Evolutionary conservation across 139 green algal species (phyloP), one percentile per base, ranked within the genome.

Genomic region (Nannochloris sp.): DNA sequence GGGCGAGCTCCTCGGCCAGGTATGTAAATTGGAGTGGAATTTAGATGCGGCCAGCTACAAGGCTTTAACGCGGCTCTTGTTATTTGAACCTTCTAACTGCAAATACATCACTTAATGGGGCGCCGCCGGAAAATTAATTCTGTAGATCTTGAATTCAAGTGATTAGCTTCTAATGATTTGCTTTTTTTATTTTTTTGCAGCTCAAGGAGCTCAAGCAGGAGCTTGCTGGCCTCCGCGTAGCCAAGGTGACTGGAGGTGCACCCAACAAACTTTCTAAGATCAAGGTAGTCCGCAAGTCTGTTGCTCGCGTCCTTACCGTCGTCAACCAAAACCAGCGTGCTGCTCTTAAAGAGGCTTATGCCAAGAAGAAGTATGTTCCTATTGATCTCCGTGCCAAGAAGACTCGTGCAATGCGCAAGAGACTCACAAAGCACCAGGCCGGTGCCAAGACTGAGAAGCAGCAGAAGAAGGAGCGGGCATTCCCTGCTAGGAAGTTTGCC

Each of bases 181-280:
- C 14, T 61, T 45, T 34, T 34, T 37, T 3, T 14, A 4, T 14
- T 25, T 38, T 3, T 8, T 15, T 80, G 74, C 85, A 97, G 87
- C 85, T 99, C 29, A 97, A 97, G 74, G 91, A 97, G 32, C 75
- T 97, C 30, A 99, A 98, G 90, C 70, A 70, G 27, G 94, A 99
- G 90, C 87, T 99, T 4, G 81, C 78, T 23, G 84, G 74, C 24
- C 87, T 99, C 61, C 87, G 95, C 29, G 95, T 99, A 23, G 93
- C 95, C 65, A 99, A 99, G 90, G 95, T 99, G 65, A 99, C 95
- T 60, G 92, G 92, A 61, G 95, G 95, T 35, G 95, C 95, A 25
- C 91, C 95, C 47, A 99, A 99, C 90, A 99, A 99, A 87, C 92
- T 99, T 2, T 95, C 89, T 35, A 99, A 99, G 82, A 99, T 99